Conservation (phyloP, 2,329 filamentous ascomycete genomes). For the Epichloe glyceriae region DNA sequence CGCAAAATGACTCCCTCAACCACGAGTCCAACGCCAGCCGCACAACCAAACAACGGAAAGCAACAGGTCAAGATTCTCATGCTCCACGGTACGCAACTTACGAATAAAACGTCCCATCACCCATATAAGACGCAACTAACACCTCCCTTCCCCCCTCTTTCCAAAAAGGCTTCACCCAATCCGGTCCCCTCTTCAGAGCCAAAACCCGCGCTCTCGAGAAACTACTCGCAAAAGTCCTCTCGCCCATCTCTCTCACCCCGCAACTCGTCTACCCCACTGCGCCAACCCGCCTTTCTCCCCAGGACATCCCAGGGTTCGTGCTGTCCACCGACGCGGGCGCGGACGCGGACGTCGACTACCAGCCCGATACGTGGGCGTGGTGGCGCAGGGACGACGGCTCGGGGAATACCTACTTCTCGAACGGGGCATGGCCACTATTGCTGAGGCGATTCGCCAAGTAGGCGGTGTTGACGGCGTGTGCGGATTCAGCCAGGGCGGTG, state of each 20-base stretch:
- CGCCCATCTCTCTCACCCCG: slow-evolving; percentile 39
- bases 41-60: slow-evolving; percentile 19
- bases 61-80: slow-evolving; percentile 56
- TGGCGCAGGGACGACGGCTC: slow-evolving; percentile 57
- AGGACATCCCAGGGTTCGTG: slow-evolving; percentile 59
- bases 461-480: slow-evolving; percentile 66
- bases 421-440: slow-evolving; percentile 52
- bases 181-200: slow-evolving; percentile 67
- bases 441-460: slow-evolving; percentile 44
- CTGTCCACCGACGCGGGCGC: slow-evolving; percentile 26
- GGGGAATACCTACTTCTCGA: slow-evolving; percentile 55
- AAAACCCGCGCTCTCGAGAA: slow-evolving; percentile 86
- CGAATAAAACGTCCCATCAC: not conserved
- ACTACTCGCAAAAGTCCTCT: slow-evolving; percentile 59
- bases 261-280: slow-evolving; percentile 56
- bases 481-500: slow-evolving; percentile 73
- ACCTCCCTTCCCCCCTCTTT: not conserved
- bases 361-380: slow-evolving; percentile 68
- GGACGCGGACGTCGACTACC: slow-evolving; percentile 33
- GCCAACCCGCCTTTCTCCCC: slow-evolving; percentile 47
- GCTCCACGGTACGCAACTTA: slow-evolving; percentile 48
- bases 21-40: not conserved
- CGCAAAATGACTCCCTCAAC: not conserved
- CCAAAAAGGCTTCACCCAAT: slow-evolving; percentile 70
- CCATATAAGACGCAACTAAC: not conserved